Evolutionary conservation across 1,284 basidiomycete species (phyloP).

Genomic region (Psilocybe mexicana): DNA sequence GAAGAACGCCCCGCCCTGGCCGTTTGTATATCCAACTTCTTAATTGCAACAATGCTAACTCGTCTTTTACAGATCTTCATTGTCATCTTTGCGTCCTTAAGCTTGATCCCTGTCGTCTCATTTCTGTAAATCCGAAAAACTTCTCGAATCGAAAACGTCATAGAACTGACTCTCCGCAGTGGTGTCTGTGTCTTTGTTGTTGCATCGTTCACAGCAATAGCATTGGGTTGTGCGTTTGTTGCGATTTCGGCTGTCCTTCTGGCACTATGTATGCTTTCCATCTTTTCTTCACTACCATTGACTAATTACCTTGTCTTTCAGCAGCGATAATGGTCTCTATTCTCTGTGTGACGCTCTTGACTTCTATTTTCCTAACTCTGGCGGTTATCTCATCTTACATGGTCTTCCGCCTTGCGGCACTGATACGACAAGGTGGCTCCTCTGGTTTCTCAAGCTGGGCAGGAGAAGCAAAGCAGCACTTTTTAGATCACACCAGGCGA

Average conservation of each 20-base stretch:
- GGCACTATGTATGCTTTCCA: conserved; percentile 25
- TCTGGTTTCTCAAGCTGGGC: conserved; percentile 39
- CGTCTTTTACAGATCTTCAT: conserved; percentile 29
- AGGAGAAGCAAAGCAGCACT: conserved; percentile 31
- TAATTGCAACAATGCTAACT: neutral
- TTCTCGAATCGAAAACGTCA: neutral
- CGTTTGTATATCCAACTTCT: conserved; percentile 19
- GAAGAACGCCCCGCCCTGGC: conserved; percentile 33
- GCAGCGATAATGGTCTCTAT: conserved; percentile 19
- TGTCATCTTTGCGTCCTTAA: conserved; percentile 31
- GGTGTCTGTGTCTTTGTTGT: conserved; percentile 28
- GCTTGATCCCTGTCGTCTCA: conserved; percentile 30
- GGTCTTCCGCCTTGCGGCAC: conserved; percentile 31
- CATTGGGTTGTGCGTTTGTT: conserved; percentile 26
- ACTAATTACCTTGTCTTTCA: conserved; percentile 4
- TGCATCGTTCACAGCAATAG: conserved; percentile 25
- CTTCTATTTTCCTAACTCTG: conserved; percentile 20
- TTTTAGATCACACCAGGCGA: neutral
- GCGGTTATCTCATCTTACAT: conserved; percentile 32
- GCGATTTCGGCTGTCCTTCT: conserved; percentile 28
- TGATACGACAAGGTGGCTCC: conserved; percentile 33
- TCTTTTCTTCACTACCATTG: neutral
- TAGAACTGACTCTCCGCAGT: conserved; percentile 14
- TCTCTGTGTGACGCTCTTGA: conserved; percentile 19
- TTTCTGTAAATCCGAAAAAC: conserved; percentile 28